Evolutionary conservation across 2,329 filamentous ascomycete species (phyloP).

Genomic region (Zasmidium cellare): DNA sequence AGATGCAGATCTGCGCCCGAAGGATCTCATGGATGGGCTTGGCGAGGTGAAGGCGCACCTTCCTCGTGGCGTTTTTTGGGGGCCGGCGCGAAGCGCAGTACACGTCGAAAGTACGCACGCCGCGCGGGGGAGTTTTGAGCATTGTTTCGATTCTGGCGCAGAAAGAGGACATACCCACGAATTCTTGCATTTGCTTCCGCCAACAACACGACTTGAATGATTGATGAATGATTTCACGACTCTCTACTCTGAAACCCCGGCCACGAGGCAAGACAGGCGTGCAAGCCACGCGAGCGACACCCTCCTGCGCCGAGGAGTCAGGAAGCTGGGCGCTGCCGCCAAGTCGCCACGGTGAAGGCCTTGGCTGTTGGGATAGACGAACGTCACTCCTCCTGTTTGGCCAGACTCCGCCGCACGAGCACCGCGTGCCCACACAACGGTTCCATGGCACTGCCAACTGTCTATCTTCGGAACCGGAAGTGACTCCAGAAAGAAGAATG

Average conservation of each 20-base stretch:
- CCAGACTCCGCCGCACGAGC: neutral
- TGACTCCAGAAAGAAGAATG: too few species aligned
- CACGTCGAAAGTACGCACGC: too few species aligned
- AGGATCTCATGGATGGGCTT: neutral
- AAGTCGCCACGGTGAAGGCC: constrained; percentile 3
- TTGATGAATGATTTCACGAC: too few species aligned
- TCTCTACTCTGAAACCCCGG: neutral
- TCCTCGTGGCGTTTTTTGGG: neutral
- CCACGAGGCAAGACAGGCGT: neutral
- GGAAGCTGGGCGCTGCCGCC: neutral
- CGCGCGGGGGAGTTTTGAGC: too few species aligned
- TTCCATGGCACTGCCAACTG: constrained; percentile 3
- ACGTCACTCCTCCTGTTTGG: neutral
- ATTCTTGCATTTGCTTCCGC: too few species aligned
- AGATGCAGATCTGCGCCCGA: constrained; percentile 3
- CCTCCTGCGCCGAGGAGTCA: neutral
- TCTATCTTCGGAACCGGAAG: too few species aligned
- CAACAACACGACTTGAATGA: too few species aligned
- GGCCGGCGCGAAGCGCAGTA: neutral
- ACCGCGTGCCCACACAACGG: neutral
- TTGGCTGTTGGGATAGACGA: constrained; percentile 3
- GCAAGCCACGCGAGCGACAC: constrained; percentile 4
- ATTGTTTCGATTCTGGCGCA: neutral
- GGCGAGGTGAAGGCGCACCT: neutral
- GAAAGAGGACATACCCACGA: too few species aligned